A percentile compares a stretch with the other conserved stretches of the same genome.
Conservation (phyloP, 176 grass and related monocot species). For the Rhynchospora pubera region DNA sequence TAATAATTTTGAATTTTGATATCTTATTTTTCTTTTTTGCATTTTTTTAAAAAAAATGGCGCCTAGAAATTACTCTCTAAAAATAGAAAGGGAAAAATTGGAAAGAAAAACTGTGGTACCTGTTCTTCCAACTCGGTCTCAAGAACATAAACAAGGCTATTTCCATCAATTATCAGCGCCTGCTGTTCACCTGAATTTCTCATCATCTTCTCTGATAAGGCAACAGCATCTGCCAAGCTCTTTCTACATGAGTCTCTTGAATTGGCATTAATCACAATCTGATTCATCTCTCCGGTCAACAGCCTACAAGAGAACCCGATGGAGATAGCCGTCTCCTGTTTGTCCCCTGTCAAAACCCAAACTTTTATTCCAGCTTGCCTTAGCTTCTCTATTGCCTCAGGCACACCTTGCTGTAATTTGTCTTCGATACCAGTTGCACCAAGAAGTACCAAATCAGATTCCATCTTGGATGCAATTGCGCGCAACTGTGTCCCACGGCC, state of each 20-base stretch:
- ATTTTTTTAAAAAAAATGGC: not conserved
- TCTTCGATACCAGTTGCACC: constrained; percentile 91
- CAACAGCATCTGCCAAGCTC: constrained; percentile 63
- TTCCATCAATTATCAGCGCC: constrained; percentile 92
- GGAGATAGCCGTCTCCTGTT: constrained; percentile 98
- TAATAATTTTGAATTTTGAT: not conserved
- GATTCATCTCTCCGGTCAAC: constrained; percentile 71
- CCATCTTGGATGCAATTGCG: constrained; percentile 50
- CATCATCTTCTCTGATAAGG: constrained; percentile 47
- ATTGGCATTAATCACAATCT: constrained; percentile 73
- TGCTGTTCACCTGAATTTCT: constrained; percentile 39
- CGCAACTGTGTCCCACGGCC: constrained; percentile 59
- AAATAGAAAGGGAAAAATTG: constrained; percentile 3
- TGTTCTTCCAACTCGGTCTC: constrained; percentile 65
- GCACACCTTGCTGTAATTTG: constrained; percentile 84
- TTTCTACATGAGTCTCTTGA: constrained; percentile 71
- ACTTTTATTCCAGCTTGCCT: constrained; percentile 89
- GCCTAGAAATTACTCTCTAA: not conserved
- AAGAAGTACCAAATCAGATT: constrained; percentile 52
- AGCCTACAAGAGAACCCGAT: constrained; percentile 92
- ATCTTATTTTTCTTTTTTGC: not conserved
- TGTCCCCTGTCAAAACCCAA: constrained; percentile 96
- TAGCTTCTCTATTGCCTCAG: constrained; percentile 87
- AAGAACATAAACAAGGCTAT: constrained; percentile 91
- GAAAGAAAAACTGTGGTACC: constrained; percentile 34